These are phyloP conservation scores for Rhizopogon vulgaris DNA, from an alignment of 768 basidiomycete species.

Conservation along the genomic window DNA sequence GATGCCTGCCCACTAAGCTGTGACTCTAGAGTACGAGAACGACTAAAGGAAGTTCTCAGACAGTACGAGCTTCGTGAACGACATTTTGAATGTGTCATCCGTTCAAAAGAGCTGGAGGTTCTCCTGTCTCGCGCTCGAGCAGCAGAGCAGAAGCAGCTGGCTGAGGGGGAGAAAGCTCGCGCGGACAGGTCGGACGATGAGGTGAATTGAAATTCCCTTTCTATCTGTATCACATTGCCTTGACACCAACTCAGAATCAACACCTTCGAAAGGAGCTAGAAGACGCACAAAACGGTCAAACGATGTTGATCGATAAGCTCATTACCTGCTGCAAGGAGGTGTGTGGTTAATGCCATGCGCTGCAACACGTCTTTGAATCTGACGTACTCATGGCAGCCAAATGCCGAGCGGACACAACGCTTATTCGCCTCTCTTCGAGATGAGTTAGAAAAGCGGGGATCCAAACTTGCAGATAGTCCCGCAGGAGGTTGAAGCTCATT, in stretches of 20 bases:
- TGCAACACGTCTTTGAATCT: conserved; percentile 5
- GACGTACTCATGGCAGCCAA: conserved; percentile 45
- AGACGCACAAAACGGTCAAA: conserved; percentile 72
- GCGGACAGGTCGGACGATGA: conserved; percentile 70
- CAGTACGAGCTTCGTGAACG: conserved; percentile 88
- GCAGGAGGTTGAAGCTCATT: conserved; percentile 35
- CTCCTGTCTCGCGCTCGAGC: conserved; percentile 81
- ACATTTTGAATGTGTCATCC: conserved; percentile 89
- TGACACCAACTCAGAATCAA: conserved; percentile 40
- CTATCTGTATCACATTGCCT: not conserved
- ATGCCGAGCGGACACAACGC: conserved; percentile 77
- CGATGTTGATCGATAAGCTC: conserved; percentile 76
- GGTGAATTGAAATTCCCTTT: conserved; percentile 36
- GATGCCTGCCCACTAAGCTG: not conserved
- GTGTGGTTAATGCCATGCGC: conserved; percentile 19
- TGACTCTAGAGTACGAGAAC: conserved; percentile 63
- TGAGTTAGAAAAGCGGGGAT: conserved; percentile 69
- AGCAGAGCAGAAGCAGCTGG: conserved; percentile 81
- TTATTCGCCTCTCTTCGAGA: conserved; percentile 76
- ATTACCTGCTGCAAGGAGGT: conserved; percentile 88
- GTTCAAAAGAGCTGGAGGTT: conserved; percentile 88
- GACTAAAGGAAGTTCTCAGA: conserved; percentile 79
- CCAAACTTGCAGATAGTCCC: conserved; percentile 37
- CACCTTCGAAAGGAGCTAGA: conserved; percentile 73
- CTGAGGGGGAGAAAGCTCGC: conserved; percentile 65